Evolutionary conservation across 176 grass and related monocot genomes (phyloP).

Genomic region (Typha latifolia): DNA sequence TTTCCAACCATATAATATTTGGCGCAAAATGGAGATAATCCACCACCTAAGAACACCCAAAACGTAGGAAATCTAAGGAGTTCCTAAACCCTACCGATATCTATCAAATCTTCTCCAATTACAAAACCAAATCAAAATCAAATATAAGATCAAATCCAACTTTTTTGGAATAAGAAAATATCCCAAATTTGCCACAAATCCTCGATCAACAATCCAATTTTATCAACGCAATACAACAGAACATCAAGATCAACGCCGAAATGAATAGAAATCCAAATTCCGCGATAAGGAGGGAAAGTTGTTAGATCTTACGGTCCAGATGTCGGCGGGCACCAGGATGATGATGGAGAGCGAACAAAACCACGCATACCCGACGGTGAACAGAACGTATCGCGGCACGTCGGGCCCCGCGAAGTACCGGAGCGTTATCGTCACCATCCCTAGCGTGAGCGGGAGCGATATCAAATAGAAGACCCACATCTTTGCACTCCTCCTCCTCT

Average conservation of each 20-base stretch:
- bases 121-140: neutral
- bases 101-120: neutral
- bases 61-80: neutral
- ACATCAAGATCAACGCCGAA: neutral
- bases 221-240: neutral
- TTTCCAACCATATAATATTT: too few relatives aligned
- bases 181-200: neutral
- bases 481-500: neutral
- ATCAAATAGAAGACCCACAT: conserved; percentile 99
- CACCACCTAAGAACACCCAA: neutral
- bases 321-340: conserved; percentile 98
- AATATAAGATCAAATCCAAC: neutral
- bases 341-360: conserved; percentile 99
- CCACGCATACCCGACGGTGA: conserved; percentile 97
- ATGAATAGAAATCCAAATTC: neutral
- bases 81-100: neutral
- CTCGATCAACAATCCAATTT: neutral
- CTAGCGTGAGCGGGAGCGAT: conserved; percentile 91
- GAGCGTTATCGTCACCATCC: conserved; percentile 90
- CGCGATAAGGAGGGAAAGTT: neutral
- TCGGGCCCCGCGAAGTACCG: conserved; percentile 95
- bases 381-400: conserved; percentile 73
- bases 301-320: conserved; percentile 83
- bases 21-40: too few relatives aligned
- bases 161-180: neutral